Base-by-base conservation (phyloP, 2,329 filamentous ascomycete genomes). In the Penicillium sclerotiorum region DNA sequence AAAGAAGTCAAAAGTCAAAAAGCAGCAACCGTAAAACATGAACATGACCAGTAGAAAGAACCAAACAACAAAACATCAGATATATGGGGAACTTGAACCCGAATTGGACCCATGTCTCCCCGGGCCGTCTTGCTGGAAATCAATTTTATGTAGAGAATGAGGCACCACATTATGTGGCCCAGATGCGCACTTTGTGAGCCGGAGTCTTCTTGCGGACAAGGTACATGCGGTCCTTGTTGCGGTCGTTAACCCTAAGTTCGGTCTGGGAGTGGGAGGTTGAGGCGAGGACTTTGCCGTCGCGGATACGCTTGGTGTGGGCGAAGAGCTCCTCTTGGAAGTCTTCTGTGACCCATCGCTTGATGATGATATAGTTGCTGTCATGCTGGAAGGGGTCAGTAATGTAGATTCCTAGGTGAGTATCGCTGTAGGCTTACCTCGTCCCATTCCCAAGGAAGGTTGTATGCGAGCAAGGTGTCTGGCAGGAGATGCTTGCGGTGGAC, bases 261-360 rank as follows among this genome's bases (percentile, higher is more conserved):
- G 71, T 74, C 37, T 66, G 56, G n/a, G 65, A 65, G 53, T 53
- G 61, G 37, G 70, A 70, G 18, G 61, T 66, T 51, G 70, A 54
- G n/a, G 65, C 58, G 45, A 74, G 52, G 35, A 71, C 52, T 39
- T 68, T 70, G 41, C 76, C 78, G 62, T 84, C 80, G n/a, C 85
- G 84, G 55, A 89, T 67, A 36, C 79, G 73, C 53, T 78, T 79
- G 3, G 88, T 90, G 70, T 91, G 87, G 36, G 82, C 80, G 80
- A 88, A 92, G 41, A 90, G 79, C 49, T 83, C 75, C 50, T 89
- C 81, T 62, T 90, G 88, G 65, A 90, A 82, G 53, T 82, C 80
- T 59, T 90, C 84, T 4, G 83, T 81, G 44, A 91, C 83, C 83
- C 83, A 89, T 48, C 84, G 79, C 70, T 87, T 88, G 72, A 91